Evolutionary conservation across 352 stramenopile genomes (phyloP).

Genomic region (Phytopythium montanum): DNA sequence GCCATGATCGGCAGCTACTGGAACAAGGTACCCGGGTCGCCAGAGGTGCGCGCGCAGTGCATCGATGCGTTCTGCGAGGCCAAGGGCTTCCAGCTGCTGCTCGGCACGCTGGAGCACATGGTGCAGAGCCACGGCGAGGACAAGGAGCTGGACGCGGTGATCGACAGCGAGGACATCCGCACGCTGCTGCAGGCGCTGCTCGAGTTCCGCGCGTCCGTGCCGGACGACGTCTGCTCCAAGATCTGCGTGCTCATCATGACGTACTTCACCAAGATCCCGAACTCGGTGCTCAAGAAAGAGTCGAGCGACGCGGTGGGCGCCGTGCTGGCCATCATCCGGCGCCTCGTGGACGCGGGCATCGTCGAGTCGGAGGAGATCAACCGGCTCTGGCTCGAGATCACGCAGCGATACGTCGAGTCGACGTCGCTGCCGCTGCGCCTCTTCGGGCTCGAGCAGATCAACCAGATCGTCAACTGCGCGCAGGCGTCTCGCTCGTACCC

Average conservation of each 20-base stretch:
- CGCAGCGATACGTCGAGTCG: slow-evolving; percentile 86
- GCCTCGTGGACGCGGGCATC: slow-evolving; percentile 65
- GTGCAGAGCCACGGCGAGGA: slow-evolving; percentile 43
- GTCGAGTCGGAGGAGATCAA: slow-evolving; percentile 57
- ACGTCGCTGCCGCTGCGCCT: slow-evolving; percentile 91
- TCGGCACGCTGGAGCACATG: slow-evolving; percentile 70
- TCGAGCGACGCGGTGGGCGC: slow-evolving; percentile 74
- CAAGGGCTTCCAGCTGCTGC: slow-evolving; percentile 71
- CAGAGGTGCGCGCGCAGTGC: slow-evolving; percentile 80
- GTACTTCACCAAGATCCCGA: slow-evolving; percentile 75
- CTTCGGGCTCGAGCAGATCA: slow-evolving; percentile 94
- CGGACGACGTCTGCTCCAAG: slow-evolving; percentile 54
- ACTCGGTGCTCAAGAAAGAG: slow-evolving; percentile 84
- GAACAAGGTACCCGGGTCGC: slow-evolving; percentile 82
- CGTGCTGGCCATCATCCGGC: slow-evolving; percentile 78
- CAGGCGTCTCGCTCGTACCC: slow-evolving; percentile 83
- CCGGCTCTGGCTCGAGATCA: slow-evolving; percentile 79
- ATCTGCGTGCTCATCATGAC: slow-evolving; percentile 81
- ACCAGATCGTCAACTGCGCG: slow-evolving; percentile 89
- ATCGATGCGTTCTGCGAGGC: slow-evolving; percentile 81
- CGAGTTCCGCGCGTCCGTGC: slow-evolving; percentile 64
- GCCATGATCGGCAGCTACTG: slow-evolving; percentile 89
- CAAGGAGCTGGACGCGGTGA: slow-evolving; percentile 42
- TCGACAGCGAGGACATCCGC: slow-evolving; percentile 80
- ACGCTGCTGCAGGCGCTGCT: slow-evolving; percentile 79